These are phyloP conservation scores for Lepidium didymum DNA, from an alignment of 345 rosid species.

Conservation along the genomic window DNA sequence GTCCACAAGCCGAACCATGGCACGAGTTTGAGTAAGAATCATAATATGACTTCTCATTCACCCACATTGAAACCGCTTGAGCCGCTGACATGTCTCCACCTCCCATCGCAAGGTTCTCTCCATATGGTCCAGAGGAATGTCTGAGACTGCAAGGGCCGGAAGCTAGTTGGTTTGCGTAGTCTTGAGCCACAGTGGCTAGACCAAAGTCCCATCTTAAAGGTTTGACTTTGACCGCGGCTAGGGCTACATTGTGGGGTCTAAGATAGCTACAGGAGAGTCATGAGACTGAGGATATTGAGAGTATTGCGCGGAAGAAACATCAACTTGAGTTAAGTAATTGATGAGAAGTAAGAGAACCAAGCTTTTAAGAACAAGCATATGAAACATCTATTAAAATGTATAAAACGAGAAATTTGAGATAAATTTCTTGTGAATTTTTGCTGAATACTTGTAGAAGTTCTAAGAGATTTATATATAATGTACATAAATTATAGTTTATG, in stretches of 20 bases:
- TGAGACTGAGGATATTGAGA: conserved; percentile 25
- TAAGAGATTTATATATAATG: neutral
- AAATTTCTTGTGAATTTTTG: neutral
- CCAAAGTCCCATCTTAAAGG: conserved; percentile 41
- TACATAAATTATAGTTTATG: neutral
- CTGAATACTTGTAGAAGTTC: conserved; percentile 3
- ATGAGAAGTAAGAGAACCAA: conserved; percentile 16
- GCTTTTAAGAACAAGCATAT: neutral
- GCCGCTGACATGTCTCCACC: conserved; percentile 30
- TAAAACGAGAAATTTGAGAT: neutral
- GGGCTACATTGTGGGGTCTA: conserved; percentile 48
- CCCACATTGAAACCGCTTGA: conserved; percentile 50
- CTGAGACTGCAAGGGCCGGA: conserved; percentile 34
- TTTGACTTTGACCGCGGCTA: conserved; percentile 33
- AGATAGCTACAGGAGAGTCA: conserved; percentile 36
- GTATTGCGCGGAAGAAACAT: conserved; percentile 16
- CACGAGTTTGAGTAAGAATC: conserved; percentile 46
- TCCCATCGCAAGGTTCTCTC: conserved; percentile 56
- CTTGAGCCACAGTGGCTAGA: conserved; percentile 41
- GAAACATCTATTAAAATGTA: conserved; percentile 4
- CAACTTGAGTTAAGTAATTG: conserved; percentile 6
- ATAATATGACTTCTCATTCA: conserved; percentile 42
- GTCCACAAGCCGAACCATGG: conserved; percentile 43
- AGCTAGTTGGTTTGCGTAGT: conserved; percentile 32
- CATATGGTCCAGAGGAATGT: conserved; percentile 55